phyloP scores from a whole-genome alignment of 176 grass and related monocot species.

The Paspalum vaginatum region DNA sequence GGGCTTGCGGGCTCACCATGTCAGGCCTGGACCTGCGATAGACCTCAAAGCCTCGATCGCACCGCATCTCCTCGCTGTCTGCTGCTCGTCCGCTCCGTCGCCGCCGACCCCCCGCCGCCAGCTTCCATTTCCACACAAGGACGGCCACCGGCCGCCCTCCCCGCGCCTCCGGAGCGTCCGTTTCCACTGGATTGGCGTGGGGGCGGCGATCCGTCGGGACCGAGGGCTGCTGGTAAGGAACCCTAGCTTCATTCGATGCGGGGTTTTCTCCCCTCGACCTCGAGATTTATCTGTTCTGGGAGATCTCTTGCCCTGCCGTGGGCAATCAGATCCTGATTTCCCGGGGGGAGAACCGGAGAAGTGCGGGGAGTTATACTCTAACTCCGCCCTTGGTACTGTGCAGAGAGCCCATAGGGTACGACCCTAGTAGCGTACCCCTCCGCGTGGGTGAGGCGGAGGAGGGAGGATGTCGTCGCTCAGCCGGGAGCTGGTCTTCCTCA shows the following conservation, averaged over 20 bases:
- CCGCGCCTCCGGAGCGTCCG: neutral
- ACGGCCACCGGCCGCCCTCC: neutral
- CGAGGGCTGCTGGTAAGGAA: conserved; percentile 42
- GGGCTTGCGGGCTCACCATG: conserved; percentile 14
- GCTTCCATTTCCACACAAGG: neutral
- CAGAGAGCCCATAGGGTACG: conserved; percentile 27
- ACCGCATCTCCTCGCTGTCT: conserved; percentile 15
- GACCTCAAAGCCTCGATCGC: conserved; percentile 35
- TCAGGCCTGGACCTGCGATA: conserved; percentile 26
- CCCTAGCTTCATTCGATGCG: conserved; percentile 34
- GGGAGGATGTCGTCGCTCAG: conserved; percentile 70
- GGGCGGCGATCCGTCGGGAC: conserved; percentile 29
- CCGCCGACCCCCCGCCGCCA: conserved; percentile 16
- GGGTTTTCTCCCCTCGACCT: neutral
- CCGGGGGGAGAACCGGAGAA: neutral
- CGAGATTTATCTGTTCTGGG: conserved; percentile 27
- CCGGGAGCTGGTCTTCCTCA: conserved; percentile 77
- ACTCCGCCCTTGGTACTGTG: conserved; percentile 11
- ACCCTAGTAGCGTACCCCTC: conserved; percentile 33
- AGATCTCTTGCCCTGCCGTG: conserved; percentile 19
- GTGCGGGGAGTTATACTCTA: neutral
- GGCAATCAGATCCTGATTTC: conserved; percentile 14
- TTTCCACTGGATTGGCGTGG: conserved; percentile 5
- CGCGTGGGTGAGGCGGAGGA: conserved; percentile 37
- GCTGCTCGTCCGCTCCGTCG: conserved; percentile 16